Percentiles rank a stretch among this genome's conserved stretches.
Evolutionary conservation across 1,284 basidiomycete genomes (phyloP).

Genomic region (Marasmius oreades): DNA sequence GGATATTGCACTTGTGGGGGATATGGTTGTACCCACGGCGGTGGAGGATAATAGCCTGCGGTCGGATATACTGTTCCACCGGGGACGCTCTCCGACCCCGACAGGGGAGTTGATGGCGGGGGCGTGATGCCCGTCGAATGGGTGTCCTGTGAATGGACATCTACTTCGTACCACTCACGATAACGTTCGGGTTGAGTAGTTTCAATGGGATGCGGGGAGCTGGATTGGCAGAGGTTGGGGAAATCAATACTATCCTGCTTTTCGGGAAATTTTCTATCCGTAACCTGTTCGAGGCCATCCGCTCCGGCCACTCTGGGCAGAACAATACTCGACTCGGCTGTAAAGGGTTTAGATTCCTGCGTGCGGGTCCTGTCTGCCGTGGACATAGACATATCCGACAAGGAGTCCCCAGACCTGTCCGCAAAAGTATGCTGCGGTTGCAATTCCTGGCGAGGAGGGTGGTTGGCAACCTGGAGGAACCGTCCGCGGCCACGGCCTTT

Average conservation of each 20-base stretch:
- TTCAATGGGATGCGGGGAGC: background rate
- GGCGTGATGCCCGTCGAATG: background rate
- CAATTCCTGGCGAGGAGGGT: conserved; percentile 21
- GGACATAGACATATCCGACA: background rate
- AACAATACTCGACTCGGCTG: background rate
- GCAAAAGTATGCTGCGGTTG: conserved; percentile 20
- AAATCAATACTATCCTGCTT: background rate
- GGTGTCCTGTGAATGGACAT: background rate
- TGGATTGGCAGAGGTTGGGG: background rate
- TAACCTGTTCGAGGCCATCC: background rate
- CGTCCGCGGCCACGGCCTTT: conserved; percentile 31
- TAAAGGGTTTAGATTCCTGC: background rate
- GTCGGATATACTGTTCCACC: conserved; percentile 28
- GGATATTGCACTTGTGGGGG: conserved; percentile 48
- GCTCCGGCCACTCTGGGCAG: background rate
- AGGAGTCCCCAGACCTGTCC: background rate
- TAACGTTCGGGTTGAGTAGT: conserved; percentile 6
- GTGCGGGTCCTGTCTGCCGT: background rate
- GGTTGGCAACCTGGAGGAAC: conserved; percentile 19
- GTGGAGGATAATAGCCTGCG: conserved; percentile 45
- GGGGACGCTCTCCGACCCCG: conserved; percentile 25
- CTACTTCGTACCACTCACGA: conserved; percentile 18
- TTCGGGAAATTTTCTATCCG: background rate
- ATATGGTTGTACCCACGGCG: conserved; percentile 54
- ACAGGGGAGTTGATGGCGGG: conserved; percentile 22